Base-by-base conservation (phyloP, 1,284 basidiomycete genomes). In the Moniliophthora roreri region DNA sequence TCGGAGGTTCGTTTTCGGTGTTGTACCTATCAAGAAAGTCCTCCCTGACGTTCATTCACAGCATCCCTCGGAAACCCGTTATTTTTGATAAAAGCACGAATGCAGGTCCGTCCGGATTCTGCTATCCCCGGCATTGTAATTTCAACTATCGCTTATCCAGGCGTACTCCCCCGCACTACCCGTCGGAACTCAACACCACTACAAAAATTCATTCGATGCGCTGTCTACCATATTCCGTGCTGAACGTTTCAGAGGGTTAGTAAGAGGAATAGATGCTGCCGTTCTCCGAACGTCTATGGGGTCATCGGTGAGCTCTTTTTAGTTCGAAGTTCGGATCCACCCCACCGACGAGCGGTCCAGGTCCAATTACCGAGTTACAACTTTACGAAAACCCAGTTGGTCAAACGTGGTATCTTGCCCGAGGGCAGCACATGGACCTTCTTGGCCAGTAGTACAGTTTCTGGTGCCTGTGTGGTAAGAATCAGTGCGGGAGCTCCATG, bases 291-390 rank as follows among this genome's bases (percentile, higher is more conserved):
- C 96, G 8, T 87, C 92, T 3, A 97, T 95, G 91, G 96, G 95
- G 32, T 91, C 87, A 50, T 93, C 91, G 23, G 91, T 90, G 55
- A 55, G 74, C 63, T 41, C 54, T 44, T 23, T 40, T 35, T 50
- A 36, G 34, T 21, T 46, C 41, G 34, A 36, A 53, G 18, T 51
- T 41, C 32, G n/a, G n/a, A n/a, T n/a, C n/a, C n/a, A n/a, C n/a
- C n/a, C n/a, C n/a, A n/a, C n/a, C n/a, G 47, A 9, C 28, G 44
- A 32, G 23, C 24, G 20, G 23, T 40, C 38, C 57, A 93, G 87
- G 92, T 94, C 4, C 96, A 99, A 83, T 73, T 99, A 37, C 96
- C 96, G 0, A 92, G 92, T 38, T 99, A 99, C 70, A 96, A 94
- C 63, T 91, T 92, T 71, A 90, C 92, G 32, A 98, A 98, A 70